Evolutionary conservation across 345 rosid species (phyloP), one percentile per base, ranked within the genome.

Genomic region (Citrus maxima): DNA sequence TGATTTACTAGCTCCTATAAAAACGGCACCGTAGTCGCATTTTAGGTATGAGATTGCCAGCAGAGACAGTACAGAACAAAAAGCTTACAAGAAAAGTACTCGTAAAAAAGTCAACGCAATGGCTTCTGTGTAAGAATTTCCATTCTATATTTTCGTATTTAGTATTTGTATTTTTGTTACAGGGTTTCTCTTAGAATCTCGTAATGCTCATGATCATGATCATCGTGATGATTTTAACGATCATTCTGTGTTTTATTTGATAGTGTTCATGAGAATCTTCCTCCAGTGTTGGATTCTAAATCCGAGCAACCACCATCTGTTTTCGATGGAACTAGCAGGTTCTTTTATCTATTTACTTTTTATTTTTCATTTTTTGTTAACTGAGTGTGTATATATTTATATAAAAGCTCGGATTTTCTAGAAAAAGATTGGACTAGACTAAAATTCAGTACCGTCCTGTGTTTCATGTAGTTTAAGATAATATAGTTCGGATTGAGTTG

Each of bases 261-360:
- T 70, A 67, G 78, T 79, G 76, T 69, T 4, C 73, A 76, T 40
- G 97, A 93, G 86, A 81, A 77, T 55, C 77, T 90, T 79, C 89
- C 89, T 64, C 85, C 84, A 5, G 60, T 84, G 0, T 80, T 95
- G 73, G 88, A 84, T 65, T 89, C 94, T 73, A 73, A 84, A 7
- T 85, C 95, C 2, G 93, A 85, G 54, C 93, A 86, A 70, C 97
- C 46, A 49, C 88, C 92, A 30, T 4, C 8, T 22, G 82, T 91
- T 32, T 92, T 92, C 76, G 99, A 89, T 30, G 97, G 97, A 75
- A 89, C 95, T 56, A 88, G 87, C 5, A 93, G 88, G 98, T 24
- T 60, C 4, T 3, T 61, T 61, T 10, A 9, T 40, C 3, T 9
- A 40, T 0, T 40, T 10, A 40, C 10, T 10, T 40, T 91, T 79